Conservation (phyloP, 441 rosid species). For the Corymbia citriodora region DNA sequence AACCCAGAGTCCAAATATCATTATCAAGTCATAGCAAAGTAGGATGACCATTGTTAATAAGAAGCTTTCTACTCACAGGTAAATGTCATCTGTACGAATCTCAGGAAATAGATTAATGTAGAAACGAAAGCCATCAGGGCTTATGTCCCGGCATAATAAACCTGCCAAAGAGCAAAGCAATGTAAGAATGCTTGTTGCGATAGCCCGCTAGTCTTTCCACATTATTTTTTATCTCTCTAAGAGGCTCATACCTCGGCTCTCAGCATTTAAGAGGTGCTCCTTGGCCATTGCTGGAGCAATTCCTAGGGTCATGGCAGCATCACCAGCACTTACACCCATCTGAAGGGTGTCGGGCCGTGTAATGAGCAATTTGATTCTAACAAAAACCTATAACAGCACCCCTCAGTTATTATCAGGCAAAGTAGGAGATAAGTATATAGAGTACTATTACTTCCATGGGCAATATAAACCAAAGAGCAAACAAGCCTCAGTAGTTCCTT, state of each 20-base stretch:
- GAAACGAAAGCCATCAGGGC: conserved; percentile 85
- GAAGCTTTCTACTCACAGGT: conserved; percentile 47
- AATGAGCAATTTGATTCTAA: conserved; percentile 63
- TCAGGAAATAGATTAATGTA: conserved; percentile 74
- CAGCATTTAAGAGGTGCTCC: conserved; percentile 90
- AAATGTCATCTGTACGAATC: conserved; percentile 35
- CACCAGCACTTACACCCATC: conserved; percentile 74
- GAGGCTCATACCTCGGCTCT: conserved; percentile 57
- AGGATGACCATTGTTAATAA: not conserved
- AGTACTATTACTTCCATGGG: not conserved
- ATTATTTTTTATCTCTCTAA: not conserved
- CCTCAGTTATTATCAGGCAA: not conserved
- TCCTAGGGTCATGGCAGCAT: conserved; percentile 87
- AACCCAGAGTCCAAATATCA: not conserved
- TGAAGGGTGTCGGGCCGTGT: conserved; percentile 57
- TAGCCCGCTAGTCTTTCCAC: not conserved
- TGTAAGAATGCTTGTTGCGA: not conserved
- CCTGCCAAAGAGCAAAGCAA: conserved; percentile 37
- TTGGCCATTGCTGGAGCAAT: conserved; percentile 99
- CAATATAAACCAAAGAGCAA: not conserved
- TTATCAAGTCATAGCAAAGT: not conserved
- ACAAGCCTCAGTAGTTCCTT: not conserved
- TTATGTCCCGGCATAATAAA: conserved; percentile 80
- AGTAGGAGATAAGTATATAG: not conserved
- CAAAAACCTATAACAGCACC: conserved; percentile 48